Evolutionary conservation across 768 basidiomycete species (phyloP).

Genomic region (Russula griseocarnosa): DNA sequence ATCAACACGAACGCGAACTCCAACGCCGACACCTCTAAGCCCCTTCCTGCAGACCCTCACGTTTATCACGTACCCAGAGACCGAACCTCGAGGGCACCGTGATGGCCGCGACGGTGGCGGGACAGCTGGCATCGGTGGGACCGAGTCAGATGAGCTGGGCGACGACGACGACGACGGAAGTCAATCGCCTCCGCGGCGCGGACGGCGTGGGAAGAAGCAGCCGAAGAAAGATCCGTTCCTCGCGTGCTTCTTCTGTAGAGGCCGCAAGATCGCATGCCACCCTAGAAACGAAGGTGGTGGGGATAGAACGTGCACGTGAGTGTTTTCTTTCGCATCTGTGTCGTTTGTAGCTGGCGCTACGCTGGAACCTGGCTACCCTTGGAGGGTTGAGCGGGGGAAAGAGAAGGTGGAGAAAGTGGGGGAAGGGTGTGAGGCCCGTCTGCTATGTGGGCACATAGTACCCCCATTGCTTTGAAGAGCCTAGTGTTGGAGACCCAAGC

Average conservation of each 20-base stretch:
- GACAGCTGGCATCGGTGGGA: slow-evolving; percentile 1
- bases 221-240: slow-evolving; percentile 39
- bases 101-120: slow-evolving; percentile 6
- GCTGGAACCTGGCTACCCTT: not conserved
- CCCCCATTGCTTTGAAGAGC: not conserved
- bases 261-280: slow-evolving; percentile 41
- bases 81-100: slow-evolving; percentile 9
- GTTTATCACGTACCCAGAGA: slow-evolving; percentile 23
- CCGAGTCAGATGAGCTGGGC: slow-evolving; percentile 1
- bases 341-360: not conserved
- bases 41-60: slow-evolving; percentile 16
- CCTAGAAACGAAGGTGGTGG: slow-evolving; percentile 33
- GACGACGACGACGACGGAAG: slow-evolving; percentile 21
- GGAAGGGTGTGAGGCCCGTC: not conserved
- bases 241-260: slow-evolving; percentile 41
- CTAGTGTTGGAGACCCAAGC: not conserved
- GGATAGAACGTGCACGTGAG: slow-evolving; percentile 39
- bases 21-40: slow-evolving; percentile 5
- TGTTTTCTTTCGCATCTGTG: not conserved
- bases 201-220: slow-evolving; percentile 31
- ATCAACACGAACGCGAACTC: not conserved
- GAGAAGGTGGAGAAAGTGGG: not conserved
- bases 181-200: slow-evolving; percentile 28
- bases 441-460: not conserved
- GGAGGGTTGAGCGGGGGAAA: not conserved